Evolutionary conservation across 2,329 filamentous ascomycete genomes (phyloP).

Genomic region (Cladosporium oxysporum): DNA sequence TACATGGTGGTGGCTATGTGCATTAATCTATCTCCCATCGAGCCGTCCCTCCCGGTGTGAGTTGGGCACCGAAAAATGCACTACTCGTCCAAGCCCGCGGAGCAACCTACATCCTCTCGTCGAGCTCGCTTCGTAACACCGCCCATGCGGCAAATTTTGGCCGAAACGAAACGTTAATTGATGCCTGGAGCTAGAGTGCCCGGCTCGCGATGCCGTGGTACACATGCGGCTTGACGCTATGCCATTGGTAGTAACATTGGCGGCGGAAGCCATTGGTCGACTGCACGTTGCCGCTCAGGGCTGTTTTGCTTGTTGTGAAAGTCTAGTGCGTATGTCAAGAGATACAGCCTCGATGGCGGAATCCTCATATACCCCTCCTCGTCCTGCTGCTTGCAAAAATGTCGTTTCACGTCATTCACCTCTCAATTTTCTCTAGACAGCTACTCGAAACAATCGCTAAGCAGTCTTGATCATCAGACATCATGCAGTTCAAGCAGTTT

Average conservation of each 20-base stretch:
- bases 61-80: neutral
- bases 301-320: conserved; percentile 13
- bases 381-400: neutral
- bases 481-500: conserved; percentile 45
- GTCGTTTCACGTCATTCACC: neutral
- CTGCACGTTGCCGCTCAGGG: neutral
- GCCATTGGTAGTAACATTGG: conserved; percentile 12
- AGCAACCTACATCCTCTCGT: neutral
- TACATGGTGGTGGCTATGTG: neutral
- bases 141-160: conserved; percentile 5
- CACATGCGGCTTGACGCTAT: conserved; percentile 9
- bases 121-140: conserved; percentile 5
- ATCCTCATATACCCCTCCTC: conserved; percentile 13
- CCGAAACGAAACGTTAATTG: conserved; percentile 12
- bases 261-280: neutral
- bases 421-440: neutral
- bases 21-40: neutral
- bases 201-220: conserved; percentile 1
- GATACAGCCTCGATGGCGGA: conserved; percentile 3
- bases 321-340: conserved; percentile 20
- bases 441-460: neutral
- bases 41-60: neutral
- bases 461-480: neutral
- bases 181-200: neutral
- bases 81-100: neutral